Conservation (phyloP, 495 filamentous ascomycete genomes). For the Astrocystis sublimbata region DNA sequence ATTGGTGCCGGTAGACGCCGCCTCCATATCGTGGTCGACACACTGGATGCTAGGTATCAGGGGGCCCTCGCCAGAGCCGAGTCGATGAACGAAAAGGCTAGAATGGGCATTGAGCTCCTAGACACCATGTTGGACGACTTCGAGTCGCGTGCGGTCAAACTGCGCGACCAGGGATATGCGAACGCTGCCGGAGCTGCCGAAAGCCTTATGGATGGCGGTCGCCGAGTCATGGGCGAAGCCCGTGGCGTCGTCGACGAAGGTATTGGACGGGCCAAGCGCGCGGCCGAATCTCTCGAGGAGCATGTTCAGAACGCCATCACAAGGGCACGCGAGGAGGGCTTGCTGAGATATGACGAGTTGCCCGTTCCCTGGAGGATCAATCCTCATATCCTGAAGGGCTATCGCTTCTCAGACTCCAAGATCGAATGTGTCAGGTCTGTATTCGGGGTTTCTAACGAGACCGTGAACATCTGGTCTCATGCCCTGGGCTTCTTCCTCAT, state of each 20-base stretch:
- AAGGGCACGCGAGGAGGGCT: constrained; percentile 74
- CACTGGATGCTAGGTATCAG: constrained; percentile 86
- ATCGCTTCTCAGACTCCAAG: constrained; percentile 90
- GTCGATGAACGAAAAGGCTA: constrained; percentile 87
- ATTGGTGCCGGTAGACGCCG: constrained; percentile 83
- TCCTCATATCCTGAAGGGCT: constrained; percentile 85
- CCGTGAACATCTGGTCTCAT: constrained; percentile 98
- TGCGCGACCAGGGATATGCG: constrained; percentile 58
- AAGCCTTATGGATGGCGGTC: constrained; percentile 66
- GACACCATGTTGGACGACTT: constrained; percentile 81
- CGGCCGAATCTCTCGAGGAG: constrained; percentile 73
- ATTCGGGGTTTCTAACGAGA: constrained; percentile 84
- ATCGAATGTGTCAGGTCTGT: constrained; percentile 81
- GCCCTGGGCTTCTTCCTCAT: constrained; percentile 83
- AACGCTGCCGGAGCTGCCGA: constrained; percentile 61
- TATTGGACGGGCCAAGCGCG: constrained; percentile 73
- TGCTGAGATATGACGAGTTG: constrained; percentile 86
- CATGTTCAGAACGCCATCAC: constrained; percentile 77
- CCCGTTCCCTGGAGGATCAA: constrained; percentile 94
- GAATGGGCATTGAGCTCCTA: constrained; percentile 81
- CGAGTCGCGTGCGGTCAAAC: constrained; percentile 72
- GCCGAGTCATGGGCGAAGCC: constrained; percentile 74
- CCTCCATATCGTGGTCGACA: constrained; percentile 88
- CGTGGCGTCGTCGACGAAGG: constrained; percentile 83
- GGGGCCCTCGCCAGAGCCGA: constrained; percentile 83